Conservation (phyloP, 345 rosid genomes). For the Eucalyptus cladocalyx region DNA sequence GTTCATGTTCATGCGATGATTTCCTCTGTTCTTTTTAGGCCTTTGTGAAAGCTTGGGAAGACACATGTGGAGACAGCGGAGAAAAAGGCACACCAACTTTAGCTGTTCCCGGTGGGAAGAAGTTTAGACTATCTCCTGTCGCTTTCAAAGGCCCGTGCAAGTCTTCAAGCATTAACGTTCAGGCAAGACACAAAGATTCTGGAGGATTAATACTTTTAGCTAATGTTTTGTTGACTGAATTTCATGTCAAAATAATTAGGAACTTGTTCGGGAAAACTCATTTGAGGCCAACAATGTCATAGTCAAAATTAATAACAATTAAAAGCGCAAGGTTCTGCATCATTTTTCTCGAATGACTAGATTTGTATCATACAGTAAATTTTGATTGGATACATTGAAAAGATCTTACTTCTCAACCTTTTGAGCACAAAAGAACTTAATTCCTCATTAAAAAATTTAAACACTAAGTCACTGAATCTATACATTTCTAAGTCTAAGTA, state of each 20-base stretch:
- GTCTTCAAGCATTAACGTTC: background rate
- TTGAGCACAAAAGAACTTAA: background rate
- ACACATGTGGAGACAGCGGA: background rate
- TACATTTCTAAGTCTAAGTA: background rate
- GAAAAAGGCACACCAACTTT: background rate
- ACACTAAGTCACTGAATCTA: background rate
- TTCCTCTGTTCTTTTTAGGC: conserved; percentile 3
- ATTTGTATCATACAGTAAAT: too few species aligned
- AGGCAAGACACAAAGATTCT: background rate
- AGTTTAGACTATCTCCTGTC: background rate
- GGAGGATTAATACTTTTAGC: background rate
- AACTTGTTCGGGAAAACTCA: background rate
- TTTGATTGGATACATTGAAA: background rate
- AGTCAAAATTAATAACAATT: background rate
- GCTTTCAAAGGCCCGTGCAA: conserved; percentile 18
- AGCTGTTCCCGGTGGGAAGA: background rate
- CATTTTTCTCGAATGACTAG: too few species aligned
- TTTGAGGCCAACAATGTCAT: background rate
- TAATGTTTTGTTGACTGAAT: background rate
- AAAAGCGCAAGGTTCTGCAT: background rate
- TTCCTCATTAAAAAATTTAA: background rate
- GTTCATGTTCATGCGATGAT: background rate
- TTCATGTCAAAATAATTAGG: background rate
- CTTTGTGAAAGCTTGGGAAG: conserved; percentile 12
- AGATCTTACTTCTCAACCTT: background rate